Base-by-base conservation (phyloP, 2,329 filamentous ascomycete genomes). In the Penicillium polonicum region DNA sequence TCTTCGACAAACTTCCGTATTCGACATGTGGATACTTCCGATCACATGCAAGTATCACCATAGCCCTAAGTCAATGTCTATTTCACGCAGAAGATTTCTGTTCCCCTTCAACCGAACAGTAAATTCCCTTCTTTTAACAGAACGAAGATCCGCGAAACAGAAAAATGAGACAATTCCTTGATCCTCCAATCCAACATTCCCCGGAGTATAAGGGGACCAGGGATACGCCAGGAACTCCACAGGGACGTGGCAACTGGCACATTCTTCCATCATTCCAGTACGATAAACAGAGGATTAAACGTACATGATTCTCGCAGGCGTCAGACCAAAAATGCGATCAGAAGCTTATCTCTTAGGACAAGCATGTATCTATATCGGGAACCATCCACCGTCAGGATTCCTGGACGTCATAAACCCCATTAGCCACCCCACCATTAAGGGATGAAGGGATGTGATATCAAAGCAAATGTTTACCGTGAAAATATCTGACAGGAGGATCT, bases 261-360 rank as follows among this genome's bases (percentile, higher is more conserved):
- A 67, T 67, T 64, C 58, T 56, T 58, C 36, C 27, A 12, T 23
- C 65, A 67, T 66, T 66, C 65, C 65, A 57, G 15, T 38, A 21
- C 42, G 54, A 60, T 58, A 45, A 44, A 58, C 59, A 59, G n/a
- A 44, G 23, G 38, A 43, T 2, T n/a, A 21, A 23, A 33, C 29
- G 29, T 41, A 31, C 4, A 10, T 15, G 45, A 21, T 15, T 29
- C 38, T 50, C 31, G 12, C 4, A 15, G 10, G 35, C 15, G 25
- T 21, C 15, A 10, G 13, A n/a, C 6, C 21, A 41, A 35, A 59
- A 57, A 66, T 65, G 31, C 58, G 51, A 55, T 9, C 15, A 5
- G 49, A 65, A 61, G 55, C 61, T 61, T 63, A 57, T 60, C 27
- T 52, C 33, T 45, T 3, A 27, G 4, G 10, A 10, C 33, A 23